These are phyloP conservation scores for Biscogniauxia mediterranea DNA, from an alignment of 2,329 filamentous ascomycete species.

Conservation along the genomic window DNA sequence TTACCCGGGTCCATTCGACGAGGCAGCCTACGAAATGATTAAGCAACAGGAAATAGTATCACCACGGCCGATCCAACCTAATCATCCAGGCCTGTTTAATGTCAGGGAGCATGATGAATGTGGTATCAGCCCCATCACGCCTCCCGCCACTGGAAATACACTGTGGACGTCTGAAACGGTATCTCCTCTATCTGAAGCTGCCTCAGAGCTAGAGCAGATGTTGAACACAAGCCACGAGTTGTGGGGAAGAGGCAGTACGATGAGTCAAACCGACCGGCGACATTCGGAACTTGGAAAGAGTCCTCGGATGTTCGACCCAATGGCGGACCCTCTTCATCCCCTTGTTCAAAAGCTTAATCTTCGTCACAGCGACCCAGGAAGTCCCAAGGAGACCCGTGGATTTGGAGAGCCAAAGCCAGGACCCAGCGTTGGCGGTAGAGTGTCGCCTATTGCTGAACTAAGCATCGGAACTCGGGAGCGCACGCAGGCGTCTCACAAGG, in stretches of 20 bases:
- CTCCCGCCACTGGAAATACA: slow-evolving; percentile 13
- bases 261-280: not conserved
- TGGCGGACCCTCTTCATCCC: not conserved
- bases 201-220: not conserved
- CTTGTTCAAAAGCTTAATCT: slow-evolving; percentile 16
- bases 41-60: slow-evolving; percentile 16
- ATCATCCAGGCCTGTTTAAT: slow-evolving; percentile 16
- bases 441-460: not conserved
- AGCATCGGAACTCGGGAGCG: not conserved
- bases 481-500: not conserved
- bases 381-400: slow-evolving; percentile 15
- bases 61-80: slow-evolving; percentile 21
- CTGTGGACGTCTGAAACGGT: slow-evolving; percentile 18
- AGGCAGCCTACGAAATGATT: slow-evolving; percentile 13
- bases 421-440: slow-evolving; percentile 10
- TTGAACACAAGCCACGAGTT: not conserved
- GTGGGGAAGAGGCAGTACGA: not conserved
- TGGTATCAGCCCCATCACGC: slow-evolving; percentile 24
- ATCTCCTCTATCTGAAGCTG: slow-evolving; percentile 23
- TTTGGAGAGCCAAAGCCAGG: slow-evolving; percentile 20
- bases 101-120: slow-evolving; percentile 13
- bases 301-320: not conserved
- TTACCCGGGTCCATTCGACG: slow-evolving; percentile 13
- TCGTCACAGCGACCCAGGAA: slow-evolving; percentile 28
- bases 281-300: slow-evolving; percentile 1